Conservation (phyloP, 805 yeast species). For the Yarrowia porcina region DNA sequence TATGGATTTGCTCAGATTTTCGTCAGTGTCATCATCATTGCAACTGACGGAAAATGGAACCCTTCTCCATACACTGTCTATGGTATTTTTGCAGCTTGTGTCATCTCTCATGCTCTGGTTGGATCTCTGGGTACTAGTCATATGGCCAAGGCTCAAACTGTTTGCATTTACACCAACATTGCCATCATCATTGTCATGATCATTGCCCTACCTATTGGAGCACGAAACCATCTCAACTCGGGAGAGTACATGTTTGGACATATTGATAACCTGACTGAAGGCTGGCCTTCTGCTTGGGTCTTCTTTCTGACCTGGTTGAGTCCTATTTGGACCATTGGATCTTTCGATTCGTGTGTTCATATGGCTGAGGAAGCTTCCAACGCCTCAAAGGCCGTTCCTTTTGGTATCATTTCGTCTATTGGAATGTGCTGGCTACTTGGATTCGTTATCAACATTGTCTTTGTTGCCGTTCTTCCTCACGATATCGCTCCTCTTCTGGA, state of each 20-base stretch:
- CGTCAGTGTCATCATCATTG: constrained; percentile 39
- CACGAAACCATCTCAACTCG: constrained; percentile 42
- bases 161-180: constrained; percentile 54
- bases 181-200: constrained; percentile 49
- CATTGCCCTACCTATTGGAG: constrained; percentile 31
- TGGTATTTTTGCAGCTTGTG: constrained; percentile 64
- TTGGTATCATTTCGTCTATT: constrained; percentile 61
- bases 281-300: constrained; percentile 61
- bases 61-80: constrained; percentile 54
- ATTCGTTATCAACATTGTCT: constrained; percentile 51
- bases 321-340: constrained; percentile 71
- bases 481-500: constrained; percentile 45
- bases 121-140: constrained; percentile 57
- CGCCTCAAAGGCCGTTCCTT: constrained; percentile 60
- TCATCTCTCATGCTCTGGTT: constrained; percentile 49
- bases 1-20: constrained; percentile 69
- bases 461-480: constrained; percentile 51
- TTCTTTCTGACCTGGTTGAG: constrained; percentile 56
- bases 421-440: constrained; percentile 57
- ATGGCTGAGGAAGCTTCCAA: constrained; percentile 58
- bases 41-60: constrained; percentile 52
- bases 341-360: constrained; percentile 64
- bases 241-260: constrained; percentile 56
- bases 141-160: constrained; percentile 57
- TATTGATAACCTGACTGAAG: constrained; percentile 46